Evolutionary conservation across 345 rosid genomes (phyloP).

Genomic region (Brassica incana): DNA sequence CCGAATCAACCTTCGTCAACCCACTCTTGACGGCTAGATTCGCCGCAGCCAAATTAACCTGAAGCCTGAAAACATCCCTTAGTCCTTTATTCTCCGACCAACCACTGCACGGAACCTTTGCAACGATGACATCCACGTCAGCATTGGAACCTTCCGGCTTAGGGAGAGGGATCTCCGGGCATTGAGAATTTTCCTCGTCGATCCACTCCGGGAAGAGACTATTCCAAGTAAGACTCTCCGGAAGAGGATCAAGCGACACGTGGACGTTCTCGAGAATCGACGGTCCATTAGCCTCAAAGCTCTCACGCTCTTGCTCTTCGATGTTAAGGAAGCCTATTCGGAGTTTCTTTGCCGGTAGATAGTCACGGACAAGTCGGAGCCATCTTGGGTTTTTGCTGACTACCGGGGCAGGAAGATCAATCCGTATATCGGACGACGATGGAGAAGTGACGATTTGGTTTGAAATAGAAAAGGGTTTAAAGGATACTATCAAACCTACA

Average conservation of each 20-base stretch:
- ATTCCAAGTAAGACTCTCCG: constrained; percentile 48
- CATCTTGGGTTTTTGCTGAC: constrained; percentile 39
- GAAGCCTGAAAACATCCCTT: constrained; percentile 72
- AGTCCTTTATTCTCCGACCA: constrained; percentile 42
- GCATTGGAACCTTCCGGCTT: constrained; percentile 36
- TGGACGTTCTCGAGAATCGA: constrained; percentile 24
- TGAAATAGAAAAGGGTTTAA: constrained; percentile 19
- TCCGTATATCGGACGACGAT: neutral
- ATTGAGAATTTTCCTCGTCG: constrained; percentile 51
- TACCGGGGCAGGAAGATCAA: constrained; percentile 7
- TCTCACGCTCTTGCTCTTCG: constrained; percentile 1
- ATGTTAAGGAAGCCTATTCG: constrained; percentile 66
- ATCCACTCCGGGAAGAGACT: constrained; percentile 76
- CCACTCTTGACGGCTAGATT: constrained; percentile 62
- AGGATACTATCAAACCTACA: constrained; percentile 35
- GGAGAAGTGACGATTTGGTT: constrained; percentile 19
- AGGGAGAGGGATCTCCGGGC: constrained; percentile 82
- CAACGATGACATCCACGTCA: constrained; percentile 69
- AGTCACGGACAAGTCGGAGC: constrained; percentile 43
- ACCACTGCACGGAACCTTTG: constrained; percentile 58
- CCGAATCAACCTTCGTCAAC: constrained; percentile 25
- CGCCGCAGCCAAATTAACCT: constrained; percentile 77
- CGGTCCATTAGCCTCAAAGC: constrained; percentile 27
- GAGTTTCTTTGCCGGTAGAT: constrained; percentile 33
- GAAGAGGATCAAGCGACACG: constrained; percentile 46